Evolutionary conservation across 306 rosid species (phyloP), one percentile per base, ranked within the genome.

Genomic region (Cyamopsis tetragonoloba): DNA sequence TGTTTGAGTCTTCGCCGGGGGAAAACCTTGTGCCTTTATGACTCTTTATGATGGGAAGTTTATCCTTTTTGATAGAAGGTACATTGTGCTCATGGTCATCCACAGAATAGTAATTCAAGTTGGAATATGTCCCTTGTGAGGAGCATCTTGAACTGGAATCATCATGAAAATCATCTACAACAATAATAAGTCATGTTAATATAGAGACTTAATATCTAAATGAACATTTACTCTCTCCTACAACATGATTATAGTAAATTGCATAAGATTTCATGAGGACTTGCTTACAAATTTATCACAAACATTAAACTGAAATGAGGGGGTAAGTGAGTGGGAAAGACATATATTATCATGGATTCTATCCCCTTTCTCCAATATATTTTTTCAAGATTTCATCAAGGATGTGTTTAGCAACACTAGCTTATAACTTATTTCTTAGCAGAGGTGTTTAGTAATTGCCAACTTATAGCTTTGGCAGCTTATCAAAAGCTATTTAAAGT

Each of bases 131-230:
- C 59, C 84, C 87, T 34, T 77, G 80, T 28, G 98, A 91, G 13
- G 97, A 88, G 75, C 95, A 78, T 43, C 78, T 75, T 34, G 97
- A 87, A 68, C 96, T 85, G 68, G 79, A 74, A 58, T 89, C 96
- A 66, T 92, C 96, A 56, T 66, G 78, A 15, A 75, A 70, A 66
- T 89, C 89, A 80, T 92, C 96, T 92, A 92, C 87, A 83, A 50
- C 32, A 70, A 68, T 68, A 48, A 49, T 41, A 64, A 41, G 54
- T 54, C 58, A 72, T 43, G 65, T 76, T 69, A 70, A 64, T 20
- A 59, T 37, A 14, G 65, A 44, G 26, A 76, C 43, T 32, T 50
- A 71, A 75, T 31, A 39, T 28, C 46, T 31, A 53, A 53, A 43
- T 9, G 34, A 26, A n/a, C 58, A 31, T 19, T 55, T 18, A 1